Evolutionary conservation across 169 alveolate species (phyloP).

Genomic region (Cryptosporidium viatorum): DNA sequence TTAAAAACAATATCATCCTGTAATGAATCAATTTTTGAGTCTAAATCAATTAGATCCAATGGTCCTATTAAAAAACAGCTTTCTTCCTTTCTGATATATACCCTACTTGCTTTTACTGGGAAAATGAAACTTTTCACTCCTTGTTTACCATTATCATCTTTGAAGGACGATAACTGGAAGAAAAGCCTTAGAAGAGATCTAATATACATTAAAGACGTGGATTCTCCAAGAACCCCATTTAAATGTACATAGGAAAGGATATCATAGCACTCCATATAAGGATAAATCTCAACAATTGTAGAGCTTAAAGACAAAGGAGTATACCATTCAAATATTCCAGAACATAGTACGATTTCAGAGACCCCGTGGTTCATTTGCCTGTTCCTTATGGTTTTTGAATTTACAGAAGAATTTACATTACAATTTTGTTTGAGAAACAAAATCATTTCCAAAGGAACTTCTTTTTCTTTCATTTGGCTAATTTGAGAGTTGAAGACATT

Average conservation of each 20-base stretch:
- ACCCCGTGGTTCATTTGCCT: slow-evolving; percentile 36
- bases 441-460: slow-evolving; percentile 7
- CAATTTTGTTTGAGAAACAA: slow-evolving; percentile 36
- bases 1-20: slow-evolving; percentile 15
- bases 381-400: not conserved
- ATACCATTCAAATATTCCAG: slow-evolving; percentile 59
- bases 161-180: slow-evolving; percentile 1
- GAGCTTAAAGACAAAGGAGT: slow-evolving; percentile 50
- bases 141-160: not conserved
- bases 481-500: not conserved
- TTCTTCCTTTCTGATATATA: slow-evolving; percentile 60
- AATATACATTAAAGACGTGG: slow-evolving; percentile 57
- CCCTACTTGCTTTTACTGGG: slow-evolving; percentile 64
- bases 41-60: slow-evolving; percentile 21
- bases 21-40: not conserved
- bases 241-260: slow-evolving; percentile 35
- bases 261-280: slow-evolving; percentile 51
- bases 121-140: slow-evolving; percentile 18
- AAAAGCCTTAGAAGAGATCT: slow-evolving; percentile 46
- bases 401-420: not conserved
- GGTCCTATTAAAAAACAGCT: slow-evolving; percentile 46
- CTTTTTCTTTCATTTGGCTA: slow-evolving; percentile 3
- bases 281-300: slow-evolving; percentile 49
- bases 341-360: slow-evolving; percentile 32
- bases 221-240: slow-evolving; percentile 39